These are phyloP conservation scores for Leccinum imitatum DNA, from an alignment of 768 basidiomycete genomes.

Conservation along the genomic window DNA sequence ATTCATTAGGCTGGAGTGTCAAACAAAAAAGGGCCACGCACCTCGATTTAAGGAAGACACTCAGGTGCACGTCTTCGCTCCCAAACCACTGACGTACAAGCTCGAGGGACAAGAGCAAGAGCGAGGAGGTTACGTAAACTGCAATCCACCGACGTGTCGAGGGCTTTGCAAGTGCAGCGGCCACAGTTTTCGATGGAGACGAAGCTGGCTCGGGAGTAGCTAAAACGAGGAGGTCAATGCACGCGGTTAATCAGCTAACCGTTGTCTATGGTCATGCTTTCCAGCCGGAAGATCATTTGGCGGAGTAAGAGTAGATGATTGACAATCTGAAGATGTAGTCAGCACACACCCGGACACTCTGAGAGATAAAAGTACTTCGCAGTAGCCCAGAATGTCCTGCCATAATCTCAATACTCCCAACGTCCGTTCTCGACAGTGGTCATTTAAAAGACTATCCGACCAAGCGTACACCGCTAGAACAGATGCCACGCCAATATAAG, in stretches of 20 bases:
- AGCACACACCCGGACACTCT: constrained; percentile 19
- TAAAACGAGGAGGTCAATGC: constrained; percentile 18
- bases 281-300: constrained; percentile 69
- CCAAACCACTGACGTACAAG: constrained; percentile 31
- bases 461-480: constrained; percentile 75
- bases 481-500: constrained; percentile 63
- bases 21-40: constrained; percentile 30
- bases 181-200: constrained; percentile 53
- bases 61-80: constrained; percentile 43
- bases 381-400: constrained; percentile 59
- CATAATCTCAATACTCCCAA: constrained; percentile 51
- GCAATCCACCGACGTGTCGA: constrained; percentile 45
- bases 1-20: not conserved
- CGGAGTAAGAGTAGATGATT: constrained; percentile 71
- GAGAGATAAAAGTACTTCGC: constrained; percentile 49
- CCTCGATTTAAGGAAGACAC: constrained; percentile 69
- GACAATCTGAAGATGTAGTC: constrained; percentile 48
- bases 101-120: constrained; percentile 45
- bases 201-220: constrained; percentile 48
- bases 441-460: constrained; percentile 75
- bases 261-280: constrained; percentile 68
- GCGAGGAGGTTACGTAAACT: constrained; percentile 48
- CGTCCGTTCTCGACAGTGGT: constrained; percentile 60
- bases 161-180: constrained; percentile 45
- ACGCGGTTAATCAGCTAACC: not conserved